Base-by-base conservation (phyloP, 331 rosid genomes). In the Arachis monticola region DNA sequence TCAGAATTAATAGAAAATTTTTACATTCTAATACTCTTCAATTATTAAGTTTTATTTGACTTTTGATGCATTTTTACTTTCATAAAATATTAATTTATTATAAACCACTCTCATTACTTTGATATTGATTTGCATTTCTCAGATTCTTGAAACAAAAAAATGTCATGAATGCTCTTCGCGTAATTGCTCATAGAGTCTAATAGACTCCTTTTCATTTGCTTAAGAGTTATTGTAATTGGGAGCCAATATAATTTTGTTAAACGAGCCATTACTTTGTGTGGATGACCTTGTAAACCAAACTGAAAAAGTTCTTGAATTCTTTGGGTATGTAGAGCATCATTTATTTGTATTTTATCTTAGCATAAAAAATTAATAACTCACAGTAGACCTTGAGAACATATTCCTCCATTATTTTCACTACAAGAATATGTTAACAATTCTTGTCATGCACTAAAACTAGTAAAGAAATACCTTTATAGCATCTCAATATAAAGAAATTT, bases 261-360 rank as follows among this genome's bases (percentile, higher is more conserved):
- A 17, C 0, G 22, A 17, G 22, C 22, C 22, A 17, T 17, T 17
- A 17, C 22, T 0, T 17, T 17, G 22, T 17, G 22, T 17, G 22
- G 22, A 17, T 17, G 22, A 17, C 22, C 22, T 17, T 17, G 22
- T 17, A 17, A 17, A 17, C 77, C 97, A 92, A 85, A 82, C 89
- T 7, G 93, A 85, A 0, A 96, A 92, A 86, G 97, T 89, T 78
- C 90, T 92, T 60, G 93, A 92, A 72, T 92, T 82, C 80, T 92
- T 92, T 40, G 88, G 89, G 97, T 89, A 83, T 12, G 87, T 72
- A 41, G 8, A 35, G 57, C 72, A 40, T 72, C 70, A 1, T 3
- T 53, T 66, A 57, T 35, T 77, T 35, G 13, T 40, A 58, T 6
- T 31, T 60, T 46, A 17, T 62, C 13, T 9, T 38, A 41, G 6